Conservation (phyloP, 129 eudicot species). For the Helianthus tuberosus region DNA sequence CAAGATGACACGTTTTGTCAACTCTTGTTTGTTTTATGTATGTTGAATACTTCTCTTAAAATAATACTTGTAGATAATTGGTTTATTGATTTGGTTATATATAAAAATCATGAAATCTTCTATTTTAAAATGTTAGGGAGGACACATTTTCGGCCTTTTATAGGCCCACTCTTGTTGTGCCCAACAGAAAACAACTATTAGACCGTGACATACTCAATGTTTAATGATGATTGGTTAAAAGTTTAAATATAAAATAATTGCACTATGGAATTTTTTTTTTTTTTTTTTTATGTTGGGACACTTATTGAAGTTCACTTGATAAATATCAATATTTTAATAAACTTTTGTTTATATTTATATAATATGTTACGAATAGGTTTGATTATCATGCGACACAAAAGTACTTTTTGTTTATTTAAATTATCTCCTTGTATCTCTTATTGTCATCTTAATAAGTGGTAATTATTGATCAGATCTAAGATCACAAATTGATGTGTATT, state of each 20-base stretch:
- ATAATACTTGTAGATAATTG: too few relatives aligned
- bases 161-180: constrained; percentile 14
- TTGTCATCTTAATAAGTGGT: neutral
- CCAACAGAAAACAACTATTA: neutral
- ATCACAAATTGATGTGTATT: neutral
- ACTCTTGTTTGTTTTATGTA: too few relatives aligned
- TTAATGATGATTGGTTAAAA: neutral
- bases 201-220: constrained; percentile 2
- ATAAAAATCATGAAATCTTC: neutral
- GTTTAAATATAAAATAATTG: neutral
- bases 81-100: too few relatives aligned
- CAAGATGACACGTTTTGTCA: too few relatives aligned
- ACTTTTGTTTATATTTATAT: neutral
- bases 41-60: too few relatives aligned
- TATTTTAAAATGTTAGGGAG: neutral
- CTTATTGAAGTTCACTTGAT: constrained; percentile 7
- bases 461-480: neutral
- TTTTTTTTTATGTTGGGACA: too few relatives aligned
- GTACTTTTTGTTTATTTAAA: neutral
- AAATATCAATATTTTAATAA: neutral
- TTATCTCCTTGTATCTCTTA: neutral
- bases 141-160: constrained; percentile 4
- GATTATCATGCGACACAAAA: neutral
- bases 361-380: neutral
- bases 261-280: too few relatives aligned